phyloP scores from a whole-genome alignment of 345 rosid species.

The Boechera divaricarpa region DNA sequence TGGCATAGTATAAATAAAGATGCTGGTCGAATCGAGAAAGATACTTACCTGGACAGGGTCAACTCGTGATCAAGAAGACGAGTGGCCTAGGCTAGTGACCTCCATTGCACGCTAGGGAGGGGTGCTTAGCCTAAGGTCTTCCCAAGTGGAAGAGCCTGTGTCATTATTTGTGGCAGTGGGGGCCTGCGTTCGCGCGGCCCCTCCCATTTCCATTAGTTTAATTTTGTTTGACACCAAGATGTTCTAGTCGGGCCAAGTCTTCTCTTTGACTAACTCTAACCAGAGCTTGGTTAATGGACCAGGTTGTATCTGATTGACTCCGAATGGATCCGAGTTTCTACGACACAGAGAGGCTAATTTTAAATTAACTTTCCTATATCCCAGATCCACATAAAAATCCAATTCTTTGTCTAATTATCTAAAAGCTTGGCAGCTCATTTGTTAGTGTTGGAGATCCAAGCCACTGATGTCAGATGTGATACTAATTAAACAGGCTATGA shows the following conservation, averaged over 20 bases:
- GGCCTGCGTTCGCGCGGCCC: constrained; percentile 35
- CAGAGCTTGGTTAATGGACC: not conserved
- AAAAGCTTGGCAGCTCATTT: too few species aligned
- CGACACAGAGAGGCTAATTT: too few species aligned
- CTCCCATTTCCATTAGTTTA: not conserved
- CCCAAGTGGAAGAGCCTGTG: constrained; percentile 21
- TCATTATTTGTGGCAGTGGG: constrained; percentile 24
- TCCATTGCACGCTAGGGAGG: constrained; percentile 2
- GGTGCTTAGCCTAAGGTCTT: constrained; percentile 23
- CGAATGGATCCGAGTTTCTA: too few species aligned
- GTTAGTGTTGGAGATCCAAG: too few species aligned
- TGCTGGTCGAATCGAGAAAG: not conserved
- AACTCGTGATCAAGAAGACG: not conserved
- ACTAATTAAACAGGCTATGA: too few species aligned
- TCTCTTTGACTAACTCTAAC: not conserved
- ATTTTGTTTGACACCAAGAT: not conserved
- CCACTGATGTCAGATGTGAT: too few species aligned
- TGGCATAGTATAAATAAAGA: not conserved
- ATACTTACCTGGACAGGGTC: constrained; percentile 30
- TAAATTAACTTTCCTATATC: too few species aligned
- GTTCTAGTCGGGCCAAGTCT: not conserved
- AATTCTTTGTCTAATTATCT: too few species aligned
- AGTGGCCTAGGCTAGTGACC: constrained; percentile 27
- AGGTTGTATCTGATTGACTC: not conserved
- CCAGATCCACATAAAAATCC: too few species aligned